Base-by-base conservation (phyloP, 257 asterid species). In the Petunia secreta region DNA sequence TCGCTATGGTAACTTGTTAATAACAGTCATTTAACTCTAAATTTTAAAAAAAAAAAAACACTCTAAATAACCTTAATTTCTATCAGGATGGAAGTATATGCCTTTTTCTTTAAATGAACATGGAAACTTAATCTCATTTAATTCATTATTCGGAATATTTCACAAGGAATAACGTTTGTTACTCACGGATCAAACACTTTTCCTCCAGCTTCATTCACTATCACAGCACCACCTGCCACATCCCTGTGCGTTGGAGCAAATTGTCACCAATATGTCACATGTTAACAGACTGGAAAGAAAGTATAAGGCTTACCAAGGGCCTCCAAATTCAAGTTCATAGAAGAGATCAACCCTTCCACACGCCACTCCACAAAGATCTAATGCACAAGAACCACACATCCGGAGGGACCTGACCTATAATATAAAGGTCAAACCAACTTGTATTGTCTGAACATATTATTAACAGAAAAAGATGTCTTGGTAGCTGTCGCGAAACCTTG, bases 381-480 rank as follows among this genome's bases (percentile, higher is more conserved):
- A 79, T 52, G 98, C 97, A 86, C 97, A 91, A 39, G 98, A 94
- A 75, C 98, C 97, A 83, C 91, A 89, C 97, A 92, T 94, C 38
- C 97, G 89, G 6, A 94, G 83, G 64, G 98, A 94, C 83, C 96
- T 87, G 71, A 94, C 98, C 98, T 92, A 88, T 82, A 64, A 80
- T 58, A 60, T 6, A 34, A 82, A 25, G 65, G 40, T 25, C 38
- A 79, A 77, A 84, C 81, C 62, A 36, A 59, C 25, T 62, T 2
- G 8, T 16, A 10, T 44, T 7, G 55, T 36, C 6, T 46, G 57
- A 34, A 37, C 38, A 64, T 13, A 3, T 13, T 37, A 10, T 66
- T 48, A 14, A 68, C 58, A 6, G 39, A 55, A 36, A 58, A 74
- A 36, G 78, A 73, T 73, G 78, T 50, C 34, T 73, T 50, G 62